Evolutionary conservation across 331 rosid species (phyloP).

Genomic region (Rosa hybrid): DNA sequence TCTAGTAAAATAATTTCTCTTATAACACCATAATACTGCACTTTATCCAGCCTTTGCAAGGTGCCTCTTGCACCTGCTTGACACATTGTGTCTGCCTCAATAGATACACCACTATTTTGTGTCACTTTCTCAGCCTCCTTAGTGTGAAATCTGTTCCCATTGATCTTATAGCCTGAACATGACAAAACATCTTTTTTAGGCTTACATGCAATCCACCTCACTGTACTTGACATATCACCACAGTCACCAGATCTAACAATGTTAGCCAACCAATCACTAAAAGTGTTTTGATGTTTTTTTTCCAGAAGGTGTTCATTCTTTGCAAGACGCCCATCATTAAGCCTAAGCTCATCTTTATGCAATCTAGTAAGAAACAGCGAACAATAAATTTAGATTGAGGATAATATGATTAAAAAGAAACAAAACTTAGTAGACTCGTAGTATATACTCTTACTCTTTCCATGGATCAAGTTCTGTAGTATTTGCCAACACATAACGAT

Average conservation of each 20-base stretch:
- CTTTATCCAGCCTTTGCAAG: neutral
- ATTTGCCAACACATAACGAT: neutral
- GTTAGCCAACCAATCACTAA: neutral
- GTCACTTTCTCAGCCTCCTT: neutral
- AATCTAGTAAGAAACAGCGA: neutral
- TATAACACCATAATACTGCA: neutral
- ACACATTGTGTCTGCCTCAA: neutral
- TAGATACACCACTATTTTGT: neutral
- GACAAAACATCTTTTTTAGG: neutral
- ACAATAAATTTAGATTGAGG: neutral
- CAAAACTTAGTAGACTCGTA: neutral
- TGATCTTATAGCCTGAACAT: neutral
- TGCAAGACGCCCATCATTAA: neutral
- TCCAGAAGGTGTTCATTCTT: neutral
- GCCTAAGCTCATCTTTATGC: neutral
- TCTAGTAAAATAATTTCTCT: neutral
- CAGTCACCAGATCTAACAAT: neutral
- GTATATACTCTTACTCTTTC: neutral
- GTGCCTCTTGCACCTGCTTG: neutral
- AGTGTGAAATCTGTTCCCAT: neutral
- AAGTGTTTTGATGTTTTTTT: neutral
- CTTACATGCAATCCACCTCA: neutral
- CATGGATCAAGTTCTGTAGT: neutral
- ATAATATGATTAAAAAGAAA: neutral
- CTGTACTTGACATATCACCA: neutral